Evolutionary conservation across 1,139 yeast species (phyloP).

Genomic region (Kodamaea ohmeri): DNA sequence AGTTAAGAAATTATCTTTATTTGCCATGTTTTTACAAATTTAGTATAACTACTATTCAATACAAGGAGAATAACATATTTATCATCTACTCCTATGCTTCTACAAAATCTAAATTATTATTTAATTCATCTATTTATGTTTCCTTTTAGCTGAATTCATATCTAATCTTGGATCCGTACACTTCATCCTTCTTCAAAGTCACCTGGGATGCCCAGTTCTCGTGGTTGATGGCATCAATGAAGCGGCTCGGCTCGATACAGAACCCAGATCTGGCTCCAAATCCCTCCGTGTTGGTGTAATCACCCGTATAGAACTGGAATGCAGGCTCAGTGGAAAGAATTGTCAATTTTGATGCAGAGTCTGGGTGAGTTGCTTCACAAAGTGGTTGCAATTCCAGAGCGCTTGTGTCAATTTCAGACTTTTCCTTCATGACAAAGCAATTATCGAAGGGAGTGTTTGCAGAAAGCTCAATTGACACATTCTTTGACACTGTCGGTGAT

Average conservation of each 20-base stretch:
- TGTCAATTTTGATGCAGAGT: conserved; percentile 39
- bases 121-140: not conserved
- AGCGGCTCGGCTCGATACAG: conserved; percentile 64
- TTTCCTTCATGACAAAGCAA: conserved; percentile 47
- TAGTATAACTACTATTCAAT: too few relatives aligned
- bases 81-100: too few relatives aligned
- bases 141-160: conserved; percentile 23
- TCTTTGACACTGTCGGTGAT: conserved; percentile 24
- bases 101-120: conserved; percentile 4
- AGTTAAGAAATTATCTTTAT: too few relatives aligned
- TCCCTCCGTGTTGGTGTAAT: conserved; percentile 38
- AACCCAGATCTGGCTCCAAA: conserved; percentile 53
- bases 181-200: conserved; percentile 48
- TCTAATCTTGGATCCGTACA: conserved; percentile 52
- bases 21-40: too few relatives aligned
- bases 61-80: too few relatives aligned
- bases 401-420: conserved; percentile 44
- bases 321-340: conserved; percentile 64
- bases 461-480: conserved; percentile 20
- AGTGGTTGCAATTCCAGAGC: conserved; percentile 31
- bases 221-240: conserved; percentile 52
- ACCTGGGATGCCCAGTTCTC: conserved; percentile 53
- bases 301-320: conserved; percentile 68
- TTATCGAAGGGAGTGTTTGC: conserved; percentile 35
- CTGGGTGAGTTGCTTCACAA: conserved; percentile 49